These are phyloP conservation scores for Parachaetomium inaequale DNA, from an alignment of 495 filamentous ascomycete species.

Conservation along the genomic window DNA sequence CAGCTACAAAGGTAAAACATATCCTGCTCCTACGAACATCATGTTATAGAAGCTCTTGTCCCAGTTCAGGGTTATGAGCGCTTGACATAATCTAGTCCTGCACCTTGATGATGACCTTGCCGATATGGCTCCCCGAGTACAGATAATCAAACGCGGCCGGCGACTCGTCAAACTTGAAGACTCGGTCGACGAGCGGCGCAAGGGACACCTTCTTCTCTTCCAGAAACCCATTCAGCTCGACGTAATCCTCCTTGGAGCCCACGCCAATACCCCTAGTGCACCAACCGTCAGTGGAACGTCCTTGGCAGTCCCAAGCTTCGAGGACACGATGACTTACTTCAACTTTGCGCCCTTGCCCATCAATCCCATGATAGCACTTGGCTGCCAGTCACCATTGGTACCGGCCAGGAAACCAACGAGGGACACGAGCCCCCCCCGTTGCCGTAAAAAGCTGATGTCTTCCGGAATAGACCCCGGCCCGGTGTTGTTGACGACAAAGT, in stretches of 20 bases:
- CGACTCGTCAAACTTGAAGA: constrained; percentile 38
- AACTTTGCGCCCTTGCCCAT: constrained; percentile 8
- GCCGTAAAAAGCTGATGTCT: constrained; percentile 9
- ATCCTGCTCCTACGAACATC: too few species aligned
- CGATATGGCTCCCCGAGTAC: constrained; percentile 41
- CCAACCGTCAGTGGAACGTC: not conserved
- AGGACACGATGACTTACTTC: constrained; percentile 10
- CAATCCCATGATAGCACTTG: not conserved
- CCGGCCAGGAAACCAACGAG: constrained; percentile 18
- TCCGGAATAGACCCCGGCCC: constrained; percentile 19
- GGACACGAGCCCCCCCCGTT: constrained; percentile 9
- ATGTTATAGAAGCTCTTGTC: too few species aligned
- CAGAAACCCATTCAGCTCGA: constrained; percentile 35
- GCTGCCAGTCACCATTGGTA: constrained; percentile 8
- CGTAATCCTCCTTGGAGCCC: constrained; percentile 37
- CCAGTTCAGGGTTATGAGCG: too few species aligned
- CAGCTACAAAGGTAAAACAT: too few species aligned
- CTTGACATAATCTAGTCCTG: too few species aligned
- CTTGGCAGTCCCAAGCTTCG: not conserved
- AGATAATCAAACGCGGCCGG: constrained; percentile 47
- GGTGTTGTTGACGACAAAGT: constrained; percentile 21
- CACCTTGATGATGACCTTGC: constrained; percentile 46
- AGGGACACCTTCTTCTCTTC: constrained; percentile 34
- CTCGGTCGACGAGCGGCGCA: constrained; percentile 31
- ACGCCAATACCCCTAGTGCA: constrained; percentile 35